A percentile compares a stretch with the other conserved stretches of the same genome.
phyloP scores from a whole-genome alignment of 371 early-diverging fungal species.

The Sporodiniella umbellata region DNA sequence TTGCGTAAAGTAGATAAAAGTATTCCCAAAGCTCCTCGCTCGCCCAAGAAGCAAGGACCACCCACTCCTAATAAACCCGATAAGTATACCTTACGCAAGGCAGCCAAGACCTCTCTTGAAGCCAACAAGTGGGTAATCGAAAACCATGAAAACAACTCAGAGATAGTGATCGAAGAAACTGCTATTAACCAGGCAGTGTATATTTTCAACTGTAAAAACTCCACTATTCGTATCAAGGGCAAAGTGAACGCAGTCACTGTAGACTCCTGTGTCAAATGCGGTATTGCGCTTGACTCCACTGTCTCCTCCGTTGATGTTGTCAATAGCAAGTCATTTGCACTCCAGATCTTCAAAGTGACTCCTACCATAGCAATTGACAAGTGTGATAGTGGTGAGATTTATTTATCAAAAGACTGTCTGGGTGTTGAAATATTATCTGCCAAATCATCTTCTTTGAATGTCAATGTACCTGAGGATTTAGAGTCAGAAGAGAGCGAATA shows the following conservation, averaged over 20 bases:
- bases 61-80: constrained; percentile 64
- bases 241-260: constrained; percentile 90
- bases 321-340: constrained; percentile 84
- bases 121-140: constrained; percentile 95
- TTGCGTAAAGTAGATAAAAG: constrained; percentile 91
- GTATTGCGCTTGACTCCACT: constrained; percentile 79
- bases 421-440: constrained; percentile 87
- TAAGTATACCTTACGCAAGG: constrained; percentile 66
- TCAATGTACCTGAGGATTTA: constrained; percentile 66
- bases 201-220: constrained; percentile 88
- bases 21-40: neutral
- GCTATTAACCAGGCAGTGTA: constrained; percentile 89
- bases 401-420: constrained; percentile 70
- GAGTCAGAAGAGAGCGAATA: constrained; percentile 74
- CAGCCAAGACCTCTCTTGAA: constrained; percentile 79
- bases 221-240: constrained; percentile 85
- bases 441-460: constrained; percentile 86
- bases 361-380: constrained; percentile 92
- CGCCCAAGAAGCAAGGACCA: constrained; percentile 53
- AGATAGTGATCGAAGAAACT: constrained; percentile 75
- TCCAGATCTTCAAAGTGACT: constrained; percentile 82
- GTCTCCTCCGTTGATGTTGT: constrained; percentile 89
- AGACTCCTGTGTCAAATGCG: constrained; percentile 86
- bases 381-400: constrained; percentile 89
- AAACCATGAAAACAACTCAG: constrained; percentile 73